Conservation (phyloP, 768 basidiomycete genomes). For the Mycena floridula region DNA sequence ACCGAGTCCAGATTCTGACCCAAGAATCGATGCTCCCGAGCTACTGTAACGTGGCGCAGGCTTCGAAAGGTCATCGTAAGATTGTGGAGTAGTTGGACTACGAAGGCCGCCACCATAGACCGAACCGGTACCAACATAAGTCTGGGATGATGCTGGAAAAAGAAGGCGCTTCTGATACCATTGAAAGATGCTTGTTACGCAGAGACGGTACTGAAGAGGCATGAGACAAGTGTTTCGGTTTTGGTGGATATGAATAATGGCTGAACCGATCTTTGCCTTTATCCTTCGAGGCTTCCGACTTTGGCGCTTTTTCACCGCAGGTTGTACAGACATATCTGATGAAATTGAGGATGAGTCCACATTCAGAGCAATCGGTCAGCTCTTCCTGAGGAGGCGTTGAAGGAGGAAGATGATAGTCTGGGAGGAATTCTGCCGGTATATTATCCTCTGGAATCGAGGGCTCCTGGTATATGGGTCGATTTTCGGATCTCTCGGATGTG, state of each 20-base stretch:
- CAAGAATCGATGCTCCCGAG: too few species aligned
- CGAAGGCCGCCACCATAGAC: background rate
- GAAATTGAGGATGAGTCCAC: constrained; percentile 66
- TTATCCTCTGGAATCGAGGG: constrained; percentile 17
- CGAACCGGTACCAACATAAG: constrained; percentile 21
- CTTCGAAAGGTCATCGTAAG: background rate
- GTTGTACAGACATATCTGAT: constrained; percentile 87
- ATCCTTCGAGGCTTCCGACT: constrained; percentile 32
- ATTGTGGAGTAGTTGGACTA: background rate
- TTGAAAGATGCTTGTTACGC: constrained; percentile 20
- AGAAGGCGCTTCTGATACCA: constrained; percentile 15
- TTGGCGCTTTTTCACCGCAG: constrained; percentile 73
- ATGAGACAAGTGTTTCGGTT: constrained; percentile 9
- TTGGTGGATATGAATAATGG: constrained; percentile 26
- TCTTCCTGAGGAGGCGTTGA: constrained; percentile 48
- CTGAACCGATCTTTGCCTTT: constrained; percentile 36
- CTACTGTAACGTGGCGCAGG: background rate
- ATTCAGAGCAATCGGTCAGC: constrained; percentile 80
- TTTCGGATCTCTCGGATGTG: constrained; percentile 19
- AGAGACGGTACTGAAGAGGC: too few species aligned
- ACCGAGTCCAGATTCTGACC: too few species aligned
- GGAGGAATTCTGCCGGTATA: constrained; percentile 47
- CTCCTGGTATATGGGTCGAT: constrained; percentile 13
- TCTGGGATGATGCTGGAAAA: constrained; percentile 30
- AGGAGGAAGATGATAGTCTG: constrained; percentile 40